phyloP scores from a whole-genome alignment of 2,329 filamentous ascomycete species.

The Dactylella cylindrospora region DNA sequence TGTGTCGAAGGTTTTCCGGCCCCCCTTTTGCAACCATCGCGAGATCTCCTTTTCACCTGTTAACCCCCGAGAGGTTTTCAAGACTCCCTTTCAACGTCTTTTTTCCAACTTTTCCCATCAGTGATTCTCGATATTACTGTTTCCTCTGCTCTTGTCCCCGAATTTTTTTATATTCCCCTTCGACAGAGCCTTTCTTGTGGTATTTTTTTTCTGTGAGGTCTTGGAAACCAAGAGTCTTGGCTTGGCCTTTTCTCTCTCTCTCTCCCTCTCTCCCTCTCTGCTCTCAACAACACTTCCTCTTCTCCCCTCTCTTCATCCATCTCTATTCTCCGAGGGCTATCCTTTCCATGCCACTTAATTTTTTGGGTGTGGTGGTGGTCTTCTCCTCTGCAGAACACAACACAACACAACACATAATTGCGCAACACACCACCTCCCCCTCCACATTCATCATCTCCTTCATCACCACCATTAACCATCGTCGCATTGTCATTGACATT shows the following conservation, averaged over 20 bases:
- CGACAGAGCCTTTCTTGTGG: conserved; percentile 27
- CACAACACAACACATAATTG: too few species aligned
- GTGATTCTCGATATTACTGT: background rate
- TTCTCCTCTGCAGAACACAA: too few species aligned
- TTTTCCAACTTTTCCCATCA: conserved; percentile 6
- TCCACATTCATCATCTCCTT: background rate
- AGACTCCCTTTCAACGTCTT: background rate
- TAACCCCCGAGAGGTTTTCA: conserved; percentile 8
- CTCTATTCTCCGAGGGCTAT: too few species aligned
- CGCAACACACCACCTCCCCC: too few species aligned
- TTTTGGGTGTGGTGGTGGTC: too few species aligned
- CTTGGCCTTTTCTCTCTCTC: conserved; percentile 27
- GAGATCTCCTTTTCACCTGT: conserved; percentile 6
- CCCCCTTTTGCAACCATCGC: conserved; percentile 5
- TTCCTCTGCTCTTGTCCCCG: background rate
- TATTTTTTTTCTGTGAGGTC: conserved; percentile 43
- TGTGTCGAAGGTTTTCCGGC: conserved; percentile 12
- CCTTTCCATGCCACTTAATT: too few species aligned
- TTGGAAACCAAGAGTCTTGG: conserved; percentile 45
- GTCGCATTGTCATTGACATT: too few species aligned
- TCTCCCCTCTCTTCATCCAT: too few species aligned
- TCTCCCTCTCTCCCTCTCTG: too few species aligned
- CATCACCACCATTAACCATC: background rate
- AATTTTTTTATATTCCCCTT: background rate
- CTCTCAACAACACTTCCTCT: too few species aligned